Evolutionary conservation across 768 basidiomycete species (phyloP), one percentile per base, ranked within the genome.

Genomic region (Lactarius vividus): DNA sequence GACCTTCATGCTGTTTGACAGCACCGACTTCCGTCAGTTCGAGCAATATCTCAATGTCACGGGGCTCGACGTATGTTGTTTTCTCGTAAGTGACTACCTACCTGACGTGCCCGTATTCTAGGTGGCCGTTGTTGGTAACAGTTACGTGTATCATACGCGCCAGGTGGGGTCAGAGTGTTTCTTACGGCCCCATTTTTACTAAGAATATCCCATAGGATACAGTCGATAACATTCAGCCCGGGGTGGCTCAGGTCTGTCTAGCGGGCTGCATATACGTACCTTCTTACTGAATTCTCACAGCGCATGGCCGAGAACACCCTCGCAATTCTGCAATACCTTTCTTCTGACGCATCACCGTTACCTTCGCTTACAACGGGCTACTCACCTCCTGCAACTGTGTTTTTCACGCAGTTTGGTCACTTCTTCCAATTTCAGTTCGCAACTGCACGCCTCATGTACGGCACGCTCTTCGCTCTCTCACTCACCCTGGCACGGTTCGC

Each of bases 21-120:
- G 93, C 73, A 98, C 96, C 59, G 96, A 98, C 75, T 98, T 98
- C 72, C 86, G 92, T 33, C 96, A 98, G 70, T 98, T 97, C 67
- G 91, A 93, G 71, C 78, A 88, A 63, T 97, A 97, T 73, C 77
- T 96, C 37, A 91, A 92, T 71, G 88, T 98, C 23, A 91, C 94
- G 0, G 96, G 96, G 13, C 77, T 98, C 26, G 96, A 98, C 75
- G 92, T 92, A 72, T 72, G 87, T 77, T 54, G 16, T 26, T 40
- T 26, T 26, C 23, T 26, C 13, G 4, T 52, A 15, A 8, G 4
- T 26, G 26, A 40, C 2, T 61, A n/a, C 16, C 2, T 28, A 33
- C 53, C 39, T 29, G 26, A 62, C 52, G 29, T 23, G 61, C 63
- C 40, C 54, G 26, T 62, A 57, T 58, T 26, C 13, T 56, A 93